A percentile compares a stretch with the other conserved stretches of the same genome.
Conservation (phyloP, 148 eudicot genomes). For the Rhododendron griersonianum region DNA sequence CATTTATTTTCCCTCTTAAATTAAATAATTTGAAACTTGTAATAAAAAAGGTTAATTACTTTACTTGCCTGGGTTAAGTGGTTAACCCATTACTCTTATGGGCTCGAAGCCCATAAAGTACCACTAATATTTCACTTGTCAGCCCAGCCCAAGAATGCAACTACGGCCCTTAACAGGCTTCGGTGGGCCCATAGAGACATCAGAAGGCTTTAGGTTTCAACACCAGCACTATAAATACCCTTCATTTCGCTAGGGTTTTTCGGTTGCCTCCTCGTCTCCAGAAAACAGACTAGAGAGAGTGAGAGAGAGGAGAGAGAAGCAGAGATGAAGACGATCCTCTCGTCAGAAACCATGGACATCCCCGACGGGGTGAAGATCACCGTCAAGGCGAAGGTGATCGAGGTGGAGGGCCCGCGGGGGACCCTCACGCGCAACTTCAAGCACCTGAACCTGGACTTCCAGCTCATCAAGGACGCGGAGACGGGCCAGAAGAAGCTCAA, state of each 20-base stretch:
- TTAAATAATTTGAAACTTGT: not conserved
- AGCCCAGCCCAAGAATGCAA: no score
- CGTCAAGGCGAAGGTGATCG: slow-evolving; percentile 49
- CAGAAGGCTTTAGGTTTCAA: not conserved
- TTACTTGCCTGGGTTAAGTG: no score
- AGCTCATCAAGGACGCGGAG: slow-evolving; percentile 35
- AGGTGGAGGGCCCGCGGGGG: slow-evolving; percentile 53
- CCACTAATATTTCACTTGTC: not conserved
- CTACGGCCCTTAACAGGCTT: not conserved
- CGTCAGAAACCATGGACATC: slow-evolving; percentile 63
- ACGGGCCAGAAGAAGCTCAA: slow-evolving; percentile 38
- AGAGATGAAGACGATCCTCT: slow-evolving; percentile 52
- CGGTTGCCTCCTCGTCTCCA: not conserved
- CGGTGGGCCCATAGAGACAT: not conserved
- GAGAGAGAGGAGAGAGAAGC: slow-evolving; percentile 9
- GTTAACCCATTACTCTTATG: not conserved
- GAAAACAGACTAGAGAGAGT: not conserved
- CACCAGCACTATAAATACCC: not conserved
- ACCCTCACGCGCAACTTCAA: slow-evolving; percentile 51
- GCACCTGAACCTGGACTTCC: slow-evolving; percentile 65
- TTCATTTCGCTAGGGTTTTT: slow-evolving; percentile 1
- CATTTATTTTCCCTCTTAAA: not conserved
- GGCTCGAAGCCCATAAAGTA: not conserved
- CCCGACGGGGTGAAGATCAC: slow-evolving; percentile 54
- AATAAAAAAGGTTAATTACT: not conserved